Conservation (phyloP, 306 rosid species). For the Vachellia pachyceras region DNA sequence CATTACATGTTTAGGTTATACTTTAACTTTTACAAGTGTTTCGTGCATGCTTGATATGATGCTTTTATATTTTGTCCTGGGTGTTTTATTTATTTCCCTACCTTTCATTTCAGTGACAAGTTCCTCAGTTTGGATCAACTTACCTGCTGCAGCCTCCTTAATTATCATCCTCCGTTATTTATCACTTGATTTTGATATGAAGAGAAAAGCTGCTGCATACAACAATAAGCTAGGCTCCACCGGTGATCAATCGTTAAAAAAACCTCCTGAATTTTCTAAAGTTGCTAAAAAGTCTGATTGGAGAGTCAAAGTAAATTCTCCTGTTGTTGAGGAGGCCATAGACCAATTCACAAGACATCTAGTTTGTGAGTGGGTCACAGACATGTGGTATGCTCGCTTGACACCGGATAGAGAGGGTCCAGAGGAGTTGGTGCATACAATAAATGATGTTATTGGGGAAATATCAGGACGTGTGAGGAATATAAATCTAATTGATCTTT, state of each 20-base stretch:
- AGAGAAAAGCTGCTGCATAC: slow-evolving; percentile 84
- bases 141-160: slow-evolving; percentile 90
- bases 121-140: slow-evolving; percentile 95
- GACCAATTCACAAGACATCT: slow-evolving; percentile 81
- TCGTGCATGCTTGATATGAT: background rate
- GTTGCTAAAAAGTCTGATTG: slow-evolving; percentile 69
- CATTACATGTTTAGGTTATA: background rate
- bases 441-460: slow-evolving; percentile 85
- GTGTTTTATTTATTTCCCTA: slow-evolving; percentile 44
- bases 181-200: slow-evolving; percentile 85
- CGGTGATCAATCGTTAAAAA: slow-evolving; percentile 54
- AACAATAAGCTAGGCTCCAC: slow-evolving; percentile 64
- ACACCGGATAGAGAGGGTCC: slow-evolving; percentile 97
- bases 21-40: slow-evolving; percentile 19
- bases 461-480: slow-evolving; percentile 85
- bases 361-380: slow-evolving; percentile 92
- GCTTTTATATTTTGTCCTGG: slow-evolving; percentile 17
- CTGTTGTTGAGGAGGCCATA: slow-evolving; percentile 90
- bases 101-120: slow-evolving; percentile 84
- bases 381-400: slow-evolving; percentile 90
- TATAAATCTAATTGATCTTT: slow-evolving; percentile 89
- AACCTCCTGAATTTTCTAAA: slow-evolving; percentile 59
- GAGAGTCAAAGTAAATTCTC: slow-evolving; percentile 92
- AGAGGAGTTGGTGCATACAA: slow-evolving; percentile 75
- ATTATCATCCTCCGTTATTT: slow-evolving; percentile 77